phyloP scores from a whole-genome alignment of 495 filamentous ascomycete species.

The Daldinia loculata region DNA sequence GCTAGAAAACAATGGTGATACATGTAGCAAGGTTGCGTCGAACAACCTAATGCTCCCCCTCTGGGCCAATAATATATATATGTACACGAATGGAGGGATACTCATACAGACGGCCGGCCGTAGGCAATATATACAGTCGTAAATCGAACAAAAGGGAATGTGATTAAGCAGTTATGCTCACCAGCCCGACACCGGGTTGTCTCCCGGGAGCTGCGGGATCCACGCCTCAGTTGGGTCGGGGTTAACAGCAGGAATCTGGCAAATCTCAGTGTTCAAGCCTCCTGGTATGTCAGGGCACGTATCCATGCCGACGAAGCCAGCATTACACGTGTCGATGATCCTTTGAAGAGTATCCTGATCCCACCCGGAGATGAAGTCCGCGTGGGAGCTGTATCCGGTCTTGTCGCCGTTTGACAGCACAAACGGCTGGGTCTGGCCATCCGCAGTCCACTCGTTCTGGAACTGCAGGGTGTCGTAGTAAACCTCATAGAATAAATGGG shows the following conservation, averaged over 20 bases:
- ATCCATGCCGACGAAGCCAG: constrained; percentile 57
- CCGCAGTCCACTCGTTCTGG: constrained; percentile 60
- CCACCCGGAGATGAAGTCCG: constrained; percentile 78
- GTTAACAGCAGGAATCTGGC: constrained; percentile 55
- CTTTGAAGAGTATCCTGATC: constrained; percentile 65
- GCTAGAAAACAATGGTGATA: not conserved
- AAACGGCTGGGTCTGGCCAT: constrained; percentile 65
- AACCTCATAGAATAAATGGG: constrained; percentile 72
- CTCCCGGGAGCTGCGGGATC: constrained; percentile 63
- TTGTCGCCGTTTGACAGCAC: constrained; percentile 67
- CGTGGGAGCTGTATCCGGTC: constrained; percentile 66
- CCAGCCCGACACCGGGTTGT: constrained; percentile 60
- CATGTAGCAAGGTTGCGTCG: not conserved
- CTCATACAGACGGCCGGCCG: not conserved
- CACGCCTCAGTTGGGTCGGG: constrained; percentile 46
- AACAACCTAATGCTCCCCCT: not conserved
- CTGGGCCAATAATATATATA: constrained; percentile 3
- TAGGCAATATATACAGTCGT: constrained; percentile 5
- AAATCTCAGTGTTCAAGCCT: constrained; percentile 51
- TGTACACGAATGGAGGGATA: not conserved
- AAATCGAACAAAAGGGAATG: constrained; percentile 1
- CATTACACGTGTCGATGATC: constrained; percentile 66
- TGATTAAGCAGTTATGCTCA: not conserved
- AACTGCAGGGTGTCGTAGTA: constrained; percentile 66
- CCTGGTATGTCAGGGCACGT: constrained; percentile 60